Base-by-base conservation (phyloP, 2,329 filamentous ascomycete species). In the Parascedosporium putredinis region DNA sequence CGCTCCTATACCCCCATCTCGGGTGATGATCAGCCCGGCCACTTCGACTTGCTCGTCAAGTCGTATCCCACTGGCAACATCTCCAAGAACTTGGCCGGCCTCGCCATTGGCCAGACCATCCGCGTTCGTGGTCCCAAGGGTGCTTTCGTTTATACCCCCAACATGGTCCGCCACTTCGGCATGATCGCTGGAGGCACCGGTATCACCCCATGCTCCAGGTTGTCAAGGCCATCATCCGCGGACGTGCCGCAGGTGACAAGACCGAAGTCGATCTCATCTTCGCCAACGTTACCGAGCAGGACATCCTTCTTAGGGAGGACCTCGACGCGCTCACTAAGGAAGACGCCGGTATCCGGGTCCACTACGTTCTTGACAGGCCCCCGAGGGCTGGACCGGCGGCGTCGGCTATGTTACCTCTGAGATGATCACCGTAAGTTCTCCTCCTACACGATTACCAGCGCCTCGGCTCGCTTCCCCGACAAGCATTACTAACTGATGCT, bases 111-210 rank as follows among this genome's bases (percentile, higher is more conserved):
- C 54, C 82, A 95, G 68, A 84, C 78, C 54, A 93, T 98, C 76
- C 88, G 88, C 65, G 84, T 97, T 60, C 83, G 81, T 60, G 93
- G 93, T 8, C 93, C 93, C 68, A 97, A 97, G 78, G 93, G 93
- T 59, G 91, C 91, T 59, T 96, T 98, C 77, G 87, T 95, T 55
- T 98, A 98, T 73, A 88, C 84, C 16, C 89, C 91, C 59, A 96
- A 96, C 76, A 91, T 98, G 86, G 88, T 91, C 59, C 84, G 87
- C 56, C 87, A 87, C 69, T 95, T 98, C 58, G 93, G 90, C 64
- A 98, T 98, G 93, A 88, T 98, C 64, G 89, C 93, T 55, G 93
- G 93, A 58, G 93, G 93, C 56, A 97, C 93, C 29, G 93, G 93
- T 59, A 97, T 98, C 67, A 97, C 93, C 8, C 93, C 53, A 98